Evolutionary conservation across 108 stramenopile genomes (phyloP).

Genomic region (Cylindrotheca fusiformis): DNA sequence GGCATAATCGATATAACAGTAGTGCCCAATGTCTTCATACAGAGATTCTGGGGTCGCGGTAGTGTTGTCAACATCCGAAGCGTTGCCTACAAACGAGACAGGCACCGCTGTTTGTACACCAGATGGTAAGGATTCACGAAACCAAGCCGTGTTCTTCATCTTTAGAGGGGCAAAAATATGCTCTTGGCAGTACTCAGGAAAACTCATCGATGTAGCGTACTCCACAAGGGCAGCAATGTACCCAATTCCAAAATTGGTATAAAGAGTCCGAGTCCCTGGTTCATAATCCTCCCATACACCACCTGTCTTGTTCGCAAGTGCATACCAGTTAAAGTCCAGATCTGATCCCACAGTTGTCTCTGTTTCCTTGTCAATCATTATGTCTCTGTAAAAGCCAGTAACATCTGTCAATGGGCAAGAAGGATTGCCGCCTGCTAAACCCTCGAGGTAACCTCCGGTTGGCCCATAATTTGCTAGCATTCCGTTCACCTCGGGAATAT

Average conservation of each 20-base stretch:
- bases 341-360: slow-evolving; percentile 6
- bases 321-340: slow-evolving; percentile 19
- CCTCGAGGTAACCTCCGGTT: slow-evolving; percentile 4
- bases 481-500: slow-evolving; percentile 3
- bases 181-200: slow-evolving; percentile 12
- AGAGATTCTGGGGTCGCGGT: background rate
- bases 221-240: slow-evolving; percentile 26
- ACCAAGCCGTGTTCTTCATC: slow-evolving; percentile 23
- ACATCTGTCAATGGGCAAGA: slow-evolving; percentile 23
- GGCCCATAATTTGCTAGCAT: slow-evolving; percentile 11
- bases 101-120: slow-evolving; percentile 10
- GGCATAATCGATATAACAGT: slow-evolving; percentile 26
- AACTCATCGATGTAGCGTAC: background rate
- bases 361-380: slow-evolving; percentile 6
- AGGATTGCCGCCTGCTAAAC: slow-evolving; percentile 14
- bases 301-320: background rate
- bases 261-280: slow-evolving; percentile 4
- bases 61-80: background rate
- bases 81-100: background rate
- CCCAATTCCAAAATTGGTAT: slow-evolving; percentile 23
- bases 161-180: slow-evolving; percentile 23
- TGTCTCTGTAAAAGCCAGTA: slow-evolving; percentile 21
- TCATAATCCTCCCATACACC: slow-evolving; percentile 4
- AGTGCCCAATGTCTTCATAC: slow-evolving; percentile 21
- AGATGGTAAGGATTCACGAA: slow-evolving; percentile 8